Evolutionary conservation across 2,329 filamentous ascomycete species (phyloP).

Genomic region (Sclerotinia sclerotiorum): DNA sequence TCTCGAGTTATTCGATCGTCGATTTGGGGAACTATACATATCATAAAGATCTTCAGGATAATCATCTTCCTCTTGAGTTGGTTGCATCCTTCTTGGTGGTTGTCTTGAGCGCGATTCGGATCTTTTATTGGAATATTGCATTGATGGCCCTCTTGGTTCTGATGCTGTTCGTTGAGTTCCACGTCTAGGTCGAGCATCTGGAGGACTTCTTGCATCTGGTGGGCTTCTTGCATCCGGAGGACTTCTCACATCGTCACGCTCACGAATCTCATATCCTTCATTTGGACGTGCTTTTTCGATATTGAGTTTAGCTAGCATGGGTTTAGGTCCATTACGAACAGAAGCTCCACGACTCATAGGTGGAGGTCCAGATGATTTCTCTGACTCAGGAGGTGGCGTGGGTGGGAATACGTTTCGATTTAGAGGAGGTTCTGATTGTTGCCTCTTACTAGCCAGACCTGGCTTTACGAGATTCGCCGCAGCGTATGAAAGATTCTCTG

Average conservation of each 20-base stretch:
- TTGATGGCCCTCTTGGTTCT: conserved; percentile 48
- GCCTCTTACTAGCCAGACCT: conserved; percentile 73
- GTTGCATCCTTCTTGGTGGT: conserved; percentile 32
- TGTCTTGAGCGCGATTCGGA: conserved; percentile 33
- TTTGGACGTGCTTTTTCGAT: conserved; percentile 56
- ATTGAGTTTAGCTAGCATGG: conserved; percentile 61
- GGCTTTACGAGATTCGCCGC: conserved; percentile 92
- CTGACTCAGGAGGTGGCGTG: conserved; percentile 93
- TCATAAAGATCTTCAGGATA: conserved; percentile 64
- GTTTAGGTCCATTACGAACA: conserved; percentile 61
- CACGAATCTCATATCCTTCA: conserved; percentile 42
- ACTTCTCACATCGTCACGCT: conserved; percentile 35
- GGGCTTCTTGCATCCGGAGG: conserved; percentile 38
- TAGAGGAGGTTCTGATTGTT: conserved; percentile 81
- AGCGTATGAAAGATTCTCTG: conserved; percentile 84
- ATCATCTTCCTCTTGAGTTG: conserved; percentile 54
- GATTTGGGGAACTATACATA: conserved; percentile 54
- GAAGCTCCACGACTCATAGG: conserved; percentile 55
- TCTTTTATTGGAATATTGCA: conserved; percentile 40
- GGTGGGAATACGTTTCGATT: conserved; percentile 86
- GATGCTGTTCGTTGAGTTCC: conserved; percentile 52
- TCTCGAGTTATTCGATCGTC: conserved; percentile 44
- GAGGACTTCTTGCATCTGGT: conserved; percentile 40
- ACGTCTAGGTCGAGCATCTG: conserved; percentile 37
- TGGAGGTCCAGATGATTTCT: conserved; percentile 51